Conservation (phyloP, 306 rosid species). For the Quercus ilex region DNA sequence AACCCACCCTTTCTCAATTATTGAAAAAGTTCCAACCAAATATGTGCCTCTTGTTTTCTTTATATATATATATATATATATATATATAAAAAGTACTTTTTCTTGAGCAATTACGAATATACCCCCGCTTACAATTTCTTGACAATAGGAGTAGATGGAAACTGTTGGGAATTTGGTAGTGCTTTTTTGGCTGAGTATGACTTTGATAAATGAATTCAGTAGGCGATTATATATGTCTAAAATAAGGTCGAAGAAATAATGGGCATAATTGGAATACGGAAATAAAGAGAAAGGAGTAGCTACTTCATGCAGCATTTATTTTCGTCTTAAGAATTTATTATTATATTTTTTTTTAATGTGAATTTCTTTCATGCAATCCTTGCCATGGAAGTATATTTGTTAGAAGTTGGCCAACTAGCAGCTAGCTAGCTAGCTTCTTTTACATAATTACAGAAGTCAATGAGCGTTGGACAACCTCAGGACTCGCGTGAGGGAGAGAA, state of each 20-base stretch:
- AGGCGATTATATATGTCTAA: neutral
- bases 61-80: neutral
- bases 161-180: no score
- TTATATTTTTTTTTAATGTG: neutral
- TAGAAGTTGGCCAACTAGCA: slow-evolving; percentile 23
- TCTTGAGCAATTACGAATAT: neutral
- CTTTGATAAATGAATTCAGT: no score
- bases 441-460: slow-evolving; percentile 11
- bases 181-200: no score
- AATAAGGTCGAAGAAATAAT: neutral
- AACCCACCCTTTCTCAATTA: neutral
- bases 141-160: neutral
- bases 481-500: neutral
- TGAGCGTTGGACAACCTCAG: slow-evolving; percentile 35
- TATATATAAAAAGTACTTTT: neutral
- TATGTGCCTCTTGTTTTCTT: neutral
- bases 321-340: neutral
- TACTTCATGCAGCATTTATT: slow-evolving; percentile 20
- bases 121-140: neutral
- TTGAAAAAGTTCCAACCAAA: neutral
- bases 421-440: neutral
- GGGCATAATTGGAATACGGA: neutral
- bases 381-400: neutral
- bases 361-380: slow-evolving; percentile 15
- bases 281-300: neutral